These are phyloP conservation scores for Endoconidiophora laricicola DNA, from an alignment of 2,329 filamentous ascomycete species.

Conservation along the genomic window DNA sequence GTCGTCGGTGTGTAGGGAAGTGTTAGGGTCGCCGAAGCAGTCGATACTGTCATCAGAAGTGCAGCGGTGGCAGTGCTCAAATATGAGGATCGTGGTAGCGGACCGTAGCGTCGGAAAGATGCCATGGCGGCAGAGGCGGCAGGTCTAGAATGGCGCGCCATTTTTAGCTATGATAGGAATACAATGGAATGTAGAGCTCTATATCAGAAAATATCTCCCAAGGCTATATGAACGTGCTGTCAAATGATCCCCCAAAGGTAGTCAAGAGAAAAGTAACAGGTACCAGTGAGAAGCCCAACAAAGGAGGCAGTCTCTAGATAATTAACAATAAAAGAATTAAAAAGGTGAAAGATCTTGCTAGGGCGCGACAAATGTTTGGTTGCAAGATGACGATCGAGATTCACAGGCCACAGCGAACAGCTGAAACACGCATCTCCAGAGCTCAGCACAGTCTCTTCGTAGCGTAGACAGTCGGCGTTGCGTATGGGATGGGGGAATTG, in stretches of 20 bases:
- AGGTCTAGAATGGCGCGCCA: neutral
- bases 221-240: no score
- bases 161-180: neutral
- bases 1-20: conserved; percentile 11
- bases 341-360: neutral
- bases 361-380: neutral
- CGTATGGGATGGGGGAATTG: no score
- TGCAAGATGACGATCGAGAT: neutral
- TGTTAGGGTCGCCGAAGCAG: conserved; percentile 1
- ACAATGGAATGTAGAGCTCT: neutral
- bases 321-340: no score
- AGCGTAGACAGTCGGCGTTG: no score
- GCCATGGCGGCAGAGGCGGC: neutral
- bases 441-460: neutral
- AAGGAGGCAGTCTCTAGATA: neutral
- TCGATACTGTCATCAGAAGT: neutral
- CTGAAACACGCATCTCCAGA: conserved; percentile 1
- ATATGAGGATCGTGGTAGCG: neutral
- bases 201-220: no score
- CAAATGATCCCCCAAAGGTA: neutral
- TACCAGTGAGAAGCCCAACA: neutral
- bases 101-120: neutral
- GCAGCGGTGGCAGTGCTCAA: neutral
- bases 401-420: conserved; percentile 1
- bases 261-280: neutral